A percentile compares a stretch with the other conserved stretches of the same genome.
Conservation (phyloP, 805 yeast genomes). For the Torulaspora indica region DNA sequence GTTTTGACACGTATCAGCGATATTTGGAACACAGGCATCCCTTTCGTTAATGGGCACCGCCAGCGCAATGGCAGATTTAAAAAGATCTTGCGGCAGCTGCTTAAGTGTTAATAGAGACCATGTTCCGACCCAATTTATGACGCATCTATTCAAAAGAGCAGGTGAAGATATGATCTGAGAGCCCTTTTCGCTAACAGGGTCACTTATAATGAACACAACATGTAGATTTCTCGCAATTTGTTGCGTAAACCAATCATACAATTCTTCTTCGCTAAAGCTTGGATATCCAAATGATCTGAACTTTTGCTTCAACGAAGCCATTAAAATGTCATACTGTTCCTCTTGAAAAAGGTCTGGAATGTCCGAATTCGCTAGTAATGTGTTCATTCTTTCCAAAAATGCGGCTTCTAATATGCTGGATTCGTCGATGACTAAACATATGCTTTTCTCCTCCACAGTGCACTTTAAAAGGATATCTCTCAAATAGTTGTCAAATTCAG, state of each 20-base stretch:
- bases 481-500: constrained; percentile 64
- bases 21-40: not conserved
- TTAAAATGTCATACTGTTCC: constrained; percentile 54
- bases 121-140: constrained; percentile 80
- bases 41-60: not conserved
- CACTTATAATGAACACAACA: constrained; percentile 71
- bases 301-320: constrained; percentile 52
- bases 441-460: constrained; percentile 52
- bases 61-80: constrained; percentile 46
- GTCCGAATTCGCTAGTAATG: constrained; percentile 88
- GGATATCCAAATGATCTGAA: constrained; percentile 56
- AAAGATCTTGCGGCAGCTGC: constrained; percentile 45
- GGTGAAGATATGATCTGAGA: constrained; percentile 68
- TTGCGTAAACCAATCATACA: constrained; percentile 66
- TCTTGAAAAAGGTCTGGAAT: constrained; percentile 83
- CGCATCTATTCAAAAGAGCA: constrained; percentile 86
- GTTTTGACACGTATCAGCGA: not conserved
- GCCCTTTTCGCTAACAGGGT: constrained; percentile 37
- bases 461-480: constrained; percentile 48
- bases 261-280: constrained; percentile 63
- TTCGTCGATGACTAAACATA: constrained; percentile 77
- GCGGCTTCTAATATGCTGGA: constrained; percentile 69
- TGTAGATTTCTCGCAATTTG: constrained; percentile 71
- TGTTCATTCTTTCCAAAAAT: constrained; percentile 87
- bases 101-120: constrained; percentile 56